phyloP scores from a whole-genome alignment of 2,329 filamentous ascomycete species.

The Colletotrichum kahawae region DNA sequence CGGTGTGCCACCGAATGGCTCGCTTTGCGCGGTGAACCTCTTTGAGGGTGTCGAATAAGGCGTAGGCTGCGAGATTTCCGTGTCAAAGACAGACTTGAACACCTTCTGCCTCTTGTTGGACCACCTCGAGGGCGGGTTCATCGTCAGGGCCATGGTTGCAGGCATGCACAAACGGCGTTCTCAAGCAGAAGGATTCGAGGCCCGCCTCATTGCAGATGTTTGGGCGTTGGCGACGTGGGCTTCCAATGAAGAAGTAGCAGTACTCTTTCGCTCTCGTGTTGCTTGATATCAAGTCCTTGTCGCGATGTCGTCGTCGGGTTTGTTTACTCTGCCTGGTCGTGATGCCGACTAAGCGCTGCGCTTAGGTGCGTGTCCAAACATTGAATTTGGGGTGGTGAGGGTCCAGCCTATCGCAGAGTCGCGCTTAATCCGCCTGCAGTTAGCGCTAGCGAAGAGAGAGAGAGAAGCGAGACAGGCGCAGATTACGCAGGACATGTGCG shows the following conservation, averaged over 20 bases:
- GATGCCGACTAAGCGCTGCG: constrained; percentile 20
- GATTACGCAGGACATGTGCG: not conserved
- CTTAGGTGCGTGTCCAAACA: constrained; percentile 10
- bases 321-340: constrained; percentile 22
- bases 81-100: constrained; percentile 62
- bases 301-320: not conserved
- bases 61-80: constrained; percentile 54
- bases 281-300: not conserved
- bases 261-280: not conserved
- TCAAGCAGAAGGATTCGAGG: constrained; percentile 12
- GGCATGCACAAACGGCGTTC: not conserved
- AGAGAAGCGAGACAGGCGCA: constrained; percentile 12
- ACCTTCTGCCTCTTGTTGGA: constrained; percentile 45
- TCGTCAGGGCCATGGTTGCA: constrained; percentile 2
- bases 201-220: constrained; percentile 8
- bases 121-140: constrained; percentile 17
- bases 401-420: constrained; percentile 10
- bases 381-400: not conserved
- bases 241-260: not conserved
- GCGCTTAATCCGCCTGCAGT: constrained; percentile 15
- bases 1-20: constrained; percentile 49
- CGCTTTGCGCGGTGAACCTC: constrained; percentile 44
- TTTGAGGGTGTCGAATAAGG: constrained; percentile 44
- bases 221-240: not conserved
- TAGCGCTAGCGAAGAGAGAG: constrained; percentile 1